Evolutionary conservation across 2,329 filamentous ascomycete species (phyloP).

Genomic region (Aspergillus bombycis): DNA sequence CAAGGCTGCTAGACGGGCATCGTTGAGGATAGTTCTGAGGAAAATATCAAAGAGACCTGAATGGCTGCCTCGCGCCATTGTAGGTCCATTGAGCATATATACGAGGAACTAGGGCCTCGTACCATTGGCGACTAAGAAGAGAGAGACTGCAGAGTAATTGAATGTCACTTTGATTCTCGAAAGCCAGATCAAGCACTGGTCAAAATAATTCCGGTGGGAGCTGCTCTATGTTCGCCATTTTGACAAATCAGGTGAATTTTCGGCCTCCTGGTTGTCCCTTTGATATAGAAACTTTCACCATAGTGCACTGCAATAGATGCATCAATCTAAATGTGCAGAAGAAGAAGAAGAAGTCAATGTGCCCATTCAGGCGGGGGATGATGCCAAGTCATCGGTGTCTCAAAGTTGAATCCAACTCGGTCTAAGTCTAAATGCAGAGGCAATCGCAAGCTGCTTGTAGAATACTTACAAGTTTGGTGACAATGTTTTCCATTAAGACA

Average conservation of each 20-base stretch:
- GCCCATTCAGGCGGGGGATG: not conserved
- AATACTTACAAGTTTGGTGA: not conserved
- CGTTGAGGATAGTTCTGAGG: not conserved
- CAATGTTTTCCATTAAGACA: not conserved
- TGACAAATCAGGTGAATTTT: not conserved
- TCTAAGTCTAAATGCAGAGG: not conserved
- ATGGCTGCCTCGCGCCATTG: conserved; percentile 11
- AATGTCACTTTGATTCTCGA: not conserved
- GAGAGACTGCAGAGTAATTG: not conserved
- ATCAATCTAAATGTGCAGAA: not conserved
- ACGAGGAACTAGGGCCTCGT: not conserved
- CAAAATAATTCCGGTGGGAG: not conserved
- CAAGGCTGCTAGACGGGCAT: not conserved
- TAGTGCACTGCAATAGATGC: not conserved
- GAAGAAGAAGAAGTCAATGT: not conserved
- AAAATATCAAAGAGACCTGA: conserved; percentile 12
- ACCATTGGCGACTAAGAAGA: not conserved
- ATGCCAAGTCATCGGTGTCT: not conserved
- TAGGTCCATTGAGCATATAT: conserved; percentile 10
- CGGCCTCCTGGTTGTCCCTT: not conserved
- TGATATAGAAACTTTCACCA: not conserved
- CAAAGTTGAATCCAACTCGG: not conserved
- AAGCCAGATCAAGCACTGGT: not conserved
- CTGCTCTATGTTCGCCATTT: not conserved
- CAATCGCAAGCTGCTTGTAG: not conserved